Evolutionary conservation across 23 red algal species (phyloP), one percentile per base, ranked within the genome.

Genomic region (Chondrus crispus): DNA sequence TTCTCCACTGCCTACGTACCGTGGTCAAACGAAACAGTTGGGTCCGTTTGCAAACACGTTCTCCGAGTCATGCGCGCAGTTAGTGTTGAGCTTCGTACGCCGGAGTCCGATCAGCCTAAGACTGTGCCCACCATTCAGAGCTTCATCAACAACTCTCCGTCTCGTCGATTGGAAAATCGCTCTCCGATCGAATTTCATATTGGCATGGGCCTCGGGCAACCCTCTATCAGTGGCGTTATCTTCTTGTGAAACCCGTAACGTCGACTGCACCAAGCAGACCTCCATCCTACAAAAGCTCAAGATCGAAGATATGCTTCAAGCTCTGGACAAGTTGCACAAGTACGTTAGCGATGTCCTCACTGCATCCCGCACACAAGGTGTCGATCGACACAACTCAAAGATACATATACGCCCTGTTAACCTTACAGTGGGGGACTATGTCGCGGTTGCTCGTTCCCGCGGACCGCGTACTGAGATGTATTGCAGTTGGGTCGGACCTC

Each of bases 121-220:
- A 20, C 49, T 53, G 74, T 80, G 41, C 74, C 74, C 12, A n/a
- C 74, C 10, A 51, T 80, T 80, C 14, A 80, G 74, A 51, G 74
- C 13, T 16, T 80, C 44, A 80, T 52, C 41, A 80, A 80, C 74
- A 80, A 80, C 74, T 80, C 74, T 46, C 41, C 74, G n/a, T 80
- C 74, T 11, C 14, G 74, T 12, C 74, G 74, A 12, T 39, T 80
- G 18, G 44, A 51, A 11, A 51, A 30, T 39, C 33, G 49, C 16
- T 13, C 41, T 53, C 19, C 74, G 19, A 80, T 80, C 41, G 30
- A 11, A 13, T 13, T 80, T 12, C 74, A 80, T 30, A 80, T 13
- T 14, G 74, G 74, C 14, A 80, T 80, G 74, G 18, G 49, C 12
- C 33, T 39, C 49, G 74, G 74, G 30, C n/a, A 80, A 80, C 30